phyloP scores from a whole-genome alignment of 139 green algal species.

The Eudorina sp. region DNA sequence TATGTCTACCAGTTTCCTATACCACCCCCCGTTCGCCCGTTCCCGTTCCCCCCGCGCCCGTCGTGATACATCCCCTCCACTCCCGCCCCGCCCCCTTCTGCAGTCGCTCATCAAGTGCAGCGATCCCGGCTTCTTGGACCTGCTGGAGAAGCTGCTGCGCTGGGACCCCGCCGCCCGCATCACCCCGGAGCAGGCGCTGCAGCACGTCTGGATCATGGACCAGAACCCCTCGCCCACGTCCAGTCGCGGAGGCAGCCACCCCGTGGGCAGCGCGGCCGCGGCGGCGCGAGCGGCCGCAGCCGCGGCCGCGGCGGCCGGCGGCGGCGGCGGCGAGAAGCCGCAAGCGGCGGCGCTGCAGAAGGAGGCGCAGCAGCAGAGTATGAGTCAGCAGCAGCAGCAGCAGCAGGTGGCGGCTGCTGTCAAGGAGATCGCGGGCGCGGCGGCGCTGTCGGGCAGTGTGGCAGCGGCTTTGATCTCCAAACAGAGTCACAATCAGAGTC shows the following conservation, averaged over 20 bases:
- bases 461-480: neutral
- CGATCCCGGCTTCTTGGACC: constrained; percentile 73
- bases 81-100: neutral
- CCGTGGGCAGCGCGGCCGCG: neutral
- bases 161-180: constrained; percentile 82
- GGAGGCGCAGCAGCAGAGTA: neutral
- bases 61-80: neutral
- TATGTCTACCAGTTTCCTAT: too few species aligned
- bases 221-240: constrained; percentile 45
- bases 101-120: constrained; percentile 63
- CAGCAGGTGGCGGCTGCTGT: constrained; percentile 5
- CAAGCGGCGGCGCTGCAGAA: neutral
- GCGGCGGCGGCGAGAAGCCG: neutral
- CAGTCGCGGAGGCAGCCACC: neutral
- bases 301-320: neutral
- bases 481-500: neutral
- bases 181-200: constrained; percentile 82
- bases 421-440: neutral
- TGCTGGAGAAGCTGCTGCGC: constrained; percentile 75
- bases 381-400: neutral
- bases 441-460: neutral
- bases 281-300: neutral
- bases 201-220: constrained; percentile 81
- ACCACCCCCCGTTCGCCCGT: too few species aligned
- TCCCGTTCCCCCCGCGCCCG: too few species aligned